These are phyloP conservation scores for Corymbia maculata DNA, from an alignment of 345 rosid genomes.

Conservation along the genomic window DNA sequence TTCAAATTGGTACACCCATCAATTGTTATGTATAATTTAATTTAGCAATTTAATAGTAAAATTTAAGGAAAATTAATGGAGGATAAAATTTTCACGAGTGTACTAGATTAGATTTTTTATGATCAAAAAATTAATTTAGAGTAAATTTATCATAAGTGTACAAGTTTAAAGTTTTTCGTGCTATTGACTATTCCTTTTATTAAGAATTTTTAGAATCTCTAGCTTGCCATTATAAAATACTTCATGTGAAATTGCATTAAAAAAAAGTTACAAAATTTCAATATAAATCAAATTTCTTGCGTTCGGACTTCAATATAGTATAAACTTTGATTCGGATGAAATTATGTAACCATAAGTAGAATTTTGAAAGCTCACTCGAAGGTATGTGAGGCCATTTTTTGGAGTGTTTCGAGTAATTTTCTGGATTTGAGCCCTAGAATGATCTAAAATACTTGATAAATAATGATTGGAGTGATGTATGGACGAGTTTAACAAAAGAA, in stretches of 20 bases:
- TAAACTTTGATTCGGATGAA: neutral
- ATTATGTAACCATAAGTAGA: neutral
- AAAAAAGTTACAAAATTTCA: neutral
- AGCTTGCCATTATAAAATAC: neutral
- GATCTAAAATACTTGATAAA: neutral
- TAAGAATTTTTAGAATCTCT: neutral
- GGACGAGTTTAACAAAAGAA: neutral
- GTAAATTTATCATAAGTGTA: too few relatives aligned
- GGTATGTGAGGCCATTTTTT: neutral
- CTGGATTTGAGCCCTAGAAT: neutral
- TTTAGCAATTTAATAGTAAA: too few relatives aligned
- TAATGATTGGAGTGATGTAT: neutral
- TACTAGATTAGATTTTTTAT: too few relatives aligned
- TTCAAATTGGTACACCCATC: too few relatives aligned
- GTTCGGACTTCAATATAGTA: too few relatives aligned
- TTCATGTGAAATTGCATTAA: neutral
- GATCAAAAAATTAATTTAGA: too few relatives aligned
- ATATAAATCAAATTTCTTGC: neutral
- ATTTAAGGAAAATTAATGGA: too few relatives aligned
- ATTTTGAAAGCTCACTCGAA: neutral
- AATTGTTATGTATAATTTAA: too few relatives aligned
- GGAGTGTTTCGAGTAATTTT: neutral
- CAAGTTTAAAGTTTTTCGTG: too few relatives aligned
- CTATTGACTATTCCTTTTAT: neutral
- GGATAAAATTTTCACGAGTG: too few relatives aligned